Conservation (phyloP, 179 eudicot species). For the Silene coronaria region DNA sequence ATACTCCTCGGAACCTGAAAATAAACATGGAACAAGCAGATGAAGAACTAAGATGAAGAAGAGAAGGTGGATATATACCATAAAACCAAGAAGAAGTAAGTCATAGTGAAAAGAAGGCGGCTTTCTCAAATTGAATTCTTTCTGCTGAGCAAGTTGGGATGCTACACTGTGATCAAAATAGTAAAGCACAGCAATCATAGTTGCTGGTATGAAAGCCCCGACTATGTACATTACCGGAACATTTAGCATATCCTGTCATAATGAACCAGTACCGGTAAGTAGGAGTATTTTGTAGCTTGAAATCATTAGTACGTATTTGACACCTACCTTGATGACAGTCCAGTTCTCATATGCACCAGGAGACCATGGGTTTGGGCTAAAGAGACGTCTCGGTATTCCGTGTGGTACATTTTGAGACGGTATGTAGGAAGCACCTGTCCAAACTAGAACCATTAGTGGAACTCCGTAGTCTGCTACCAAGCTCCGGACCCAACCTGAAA, state of each 20-base stretch:
- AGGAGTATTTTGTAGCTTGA: not conserved
- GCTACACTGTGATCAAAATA: constrained; percentile 96
- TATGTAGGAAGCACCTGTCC: constrained; percentile 77
- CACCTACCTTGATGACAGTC: constrained; percentile 70
- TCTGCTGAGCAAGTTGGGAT: constrained; percentile 95
- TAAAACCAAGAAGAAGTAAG: constrained; percentile 31
- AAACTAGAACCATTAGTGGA: constrained; percentile 80
- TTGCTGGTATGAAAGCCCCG: constrained; percentile 89
- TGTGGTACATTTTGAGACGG: constrained; percentile 66
- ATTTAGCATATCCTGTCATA: constrained; percentile 74
- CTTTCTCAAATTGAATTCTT: constrained; percentile 63
- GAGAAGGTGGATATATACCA: constrained; percentile 23
- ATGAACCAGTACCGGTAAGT: not conserved
- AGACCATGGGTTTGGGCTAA: constrained; percentile 95
- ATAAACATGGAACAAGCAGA: not conserved
- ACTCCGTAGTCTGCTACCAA: constrained; percentile 86
- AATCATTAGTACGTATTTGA: not conserved
- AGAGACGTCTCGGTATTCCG: constrained; percentile 80
- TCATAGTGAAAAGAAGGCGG: constrained; percentile 47
- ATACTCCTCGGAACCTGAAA: too few species aligned
- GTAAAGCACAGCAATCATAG: constrained; percentile 93
- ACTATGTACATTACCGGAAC: constrained; percentile 70
- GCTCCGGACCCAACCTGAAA: constrained; percentile 72
- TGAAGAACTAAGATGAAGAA: not conserved
- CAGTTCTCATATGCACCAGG: constrained; percentile 92